A percentile compares a stretch with the other conserved stretches of the same genome.
These are phyloP conservation scores for Puccinia horiana DNA, from an alignment of 1,284 basidiomycete species.

Conservation along the genomic window DNA sequence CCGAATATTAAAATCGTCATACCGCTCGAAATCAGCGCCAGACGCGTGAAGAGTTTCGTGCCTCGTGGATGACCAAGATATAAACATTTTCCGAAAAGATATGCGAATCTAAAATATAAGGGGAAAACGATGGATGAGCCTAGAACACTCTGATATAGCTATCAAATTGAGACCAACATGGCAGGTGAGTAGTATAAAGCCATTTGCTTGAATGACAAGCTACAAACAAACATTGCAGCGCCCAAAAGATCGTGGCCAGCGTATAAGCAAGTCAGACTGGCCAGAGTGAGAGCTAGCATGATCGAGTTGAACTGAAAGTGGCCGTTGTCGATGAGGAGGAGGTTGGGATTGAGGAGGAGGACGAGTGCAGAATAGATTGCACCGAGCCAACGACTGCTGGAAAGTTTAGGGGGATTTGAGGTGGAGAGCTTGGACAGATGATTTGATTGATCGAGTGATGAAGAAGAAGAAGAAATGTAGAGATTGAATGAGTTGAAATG, in stretches of 20 bases:
- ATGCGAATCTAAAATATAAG: constrained; percentile 64
- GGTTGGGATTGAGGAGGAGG: constrained; percentile 63
- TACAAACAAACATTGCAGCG: constrained; percentile 76
- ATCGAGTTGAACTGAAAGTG: constrained; percentile 89
- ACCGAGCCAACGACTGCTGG: neutral
- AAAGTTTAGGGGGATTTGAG: neutral
- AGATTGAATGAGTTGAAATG: constrained; percentile 62
- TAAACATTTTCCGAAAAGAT: constrained; percentile 77
- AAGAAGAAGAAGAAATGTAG: neutral
- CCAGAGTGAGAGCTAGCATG: constrained; percentile 78
- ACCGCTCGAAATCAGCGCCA: constrained; percentile 63
- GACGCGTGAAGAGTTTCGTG: constrained; percentile 67
- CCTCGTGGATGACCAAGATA: constrained; percentile 69
- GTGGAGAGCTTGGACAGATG: neutral
- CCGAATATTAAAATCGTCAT: constrained; percentile 73
- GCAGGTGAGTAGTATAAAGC: constrained; percentile 89
- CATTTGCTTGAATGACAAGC: constrained; percentile 93
- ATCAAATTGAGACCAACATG: constrained; percentile 59
- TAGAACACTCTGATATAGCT: neutral
- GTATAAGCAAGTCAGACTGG: constrained; percentile 71
- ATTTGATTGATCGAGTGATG: neutral
- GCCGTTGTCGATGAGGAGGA: constrained; percentile 82
- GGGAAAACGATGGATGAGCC: neutral
- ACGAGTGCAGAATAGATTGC: constrained; percentile 16
- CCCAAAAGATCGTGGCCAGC: constrained; percentile 71